phyloP scores from a whole-genome alignment of 495 filamentous ascomycete genomes.

The Aspergillus funiculosus region DNA sequence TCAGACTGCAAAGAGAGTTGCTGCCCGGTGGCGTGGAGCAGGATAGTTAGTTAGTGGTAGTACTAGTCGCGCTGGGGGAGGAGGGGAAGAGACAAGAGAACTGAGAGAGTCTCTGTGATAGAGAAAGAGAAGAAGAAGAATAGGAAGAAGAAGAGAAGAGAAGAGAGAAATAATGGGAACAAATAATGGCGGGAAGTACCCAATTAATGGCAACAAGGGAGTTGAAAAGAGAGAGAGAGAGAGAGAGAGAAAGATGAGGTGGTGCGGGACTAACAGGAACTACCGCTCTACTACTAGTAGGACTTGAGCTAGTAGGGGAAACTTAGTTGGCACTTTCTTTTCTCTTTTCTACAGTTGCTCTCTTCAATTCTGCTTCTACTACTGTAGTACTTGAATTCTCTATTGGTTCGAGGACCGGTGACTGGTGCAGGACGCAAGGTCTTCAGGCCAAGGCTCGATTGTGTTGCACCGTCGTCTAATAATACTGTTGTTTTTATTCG shows the following conservation, averaged over 20 bases:
- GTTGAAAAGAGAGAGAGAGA: constrained; percentile 7
- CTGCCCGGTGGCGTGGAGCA: constrained; percentile 14
- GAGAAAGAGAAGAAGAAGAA: constrained; percentile 4
- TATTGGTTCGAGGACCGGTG: too few species aligned
- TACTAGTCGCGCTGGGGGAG: background rate
- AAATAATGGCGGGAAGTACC: constrained; percentile 7
- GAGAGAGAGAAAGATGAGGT: constrained; percentile 7
- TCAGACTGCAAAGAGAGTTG: too few species aligned
- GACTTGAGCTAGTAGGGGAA: background rate
- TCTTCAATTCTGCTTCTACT: too few species aligned
- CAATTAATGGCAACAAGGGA: constrained; percentile 15
- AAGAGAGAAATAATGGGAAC: constrained; percentile 7
- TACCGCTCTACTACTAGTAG: too few species aligned
- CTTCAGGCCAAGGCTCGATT: too few species aligned
- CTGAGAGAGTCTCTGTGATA: background rate
- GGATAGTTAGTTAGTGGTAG: constrained; percentile 8
- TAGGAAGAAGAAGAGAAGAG: constrained; percentile 5
- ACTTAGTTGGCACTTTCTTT: too few species aligned
- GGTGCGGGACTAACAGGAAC: constrained; percentile 11
- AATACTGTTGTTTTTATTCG: too few species aligned
- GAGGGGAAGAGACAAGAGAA: constrained; percentile 1
- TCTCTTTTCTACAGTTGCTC: too few species aligned
- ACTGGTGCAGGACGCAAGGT: too few species aligned
- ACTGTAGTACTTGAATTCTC: too few species aligned
- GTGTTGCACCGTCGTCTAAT: too few species aligned